phyloP scores from a whole-genome alignment of 2,329 filamentous ascomycete species.

The Xylariomycetidae sp. region DNA sequence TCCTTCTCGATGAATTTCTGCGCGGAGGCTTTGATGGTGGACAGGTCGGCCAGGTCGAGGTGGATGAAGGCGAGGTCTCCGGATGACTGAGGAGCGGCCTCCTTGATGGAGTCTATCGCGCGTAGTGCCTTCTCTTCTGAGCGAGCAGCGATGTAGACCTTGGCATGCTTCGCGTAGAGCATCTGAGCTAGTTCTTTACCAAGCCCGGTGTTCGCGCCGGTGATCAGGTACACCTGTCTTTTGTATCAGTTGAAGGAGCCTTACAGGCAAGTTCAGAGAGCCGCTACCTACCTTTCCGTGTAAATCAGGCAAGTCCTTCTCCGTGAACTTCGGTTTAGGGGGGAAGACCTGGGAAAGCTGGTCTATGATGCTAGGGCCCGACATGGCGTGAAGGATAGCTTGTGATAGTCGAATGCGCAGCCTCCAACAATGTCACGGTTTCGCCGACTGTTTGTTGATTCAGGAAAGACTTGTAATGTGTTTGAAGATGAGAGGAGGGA shows the following conservation, averaged over 20 bases:
- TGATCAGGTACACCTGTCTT: constrained; percentile 21
- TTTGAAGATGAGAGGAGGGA: too few relatives aligned
- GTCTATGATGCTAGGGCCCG: too few relatives aligned
- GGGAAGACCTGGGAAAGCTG: too few relatives aligned
- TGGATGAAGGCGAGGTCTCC: neutral
- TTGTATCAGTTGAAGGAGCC: too few relatives aligned
- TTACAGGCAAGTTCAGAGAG: too few relatives aligned
- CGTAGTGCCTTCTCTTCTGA: neutral
- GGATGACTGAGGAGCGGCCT: neutral
- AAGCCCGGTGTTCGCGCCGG: constrained; percentile 21
- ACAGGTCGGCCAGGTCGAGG: neutral
- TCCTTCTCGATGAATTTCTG: neutral
- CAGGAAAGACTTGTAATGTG: too few relatives aligned
- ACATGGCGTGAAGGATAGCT: too few relatives aligned
- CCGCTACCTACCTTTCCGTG: too few relatives aligned
- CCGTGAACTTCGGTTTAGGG: constrained; percentile 11
- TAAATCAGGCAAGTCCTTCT: constrained; percentile 13
- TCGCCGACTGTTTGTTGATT: too few relatives aligned
- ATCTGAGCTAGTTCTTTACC: constrained; percentile 17
- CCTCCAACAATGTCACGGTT: too few relatives aligned
- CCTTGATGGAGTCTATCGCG: neutral
- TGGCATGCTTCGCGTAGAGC: constrained; percentile 20
- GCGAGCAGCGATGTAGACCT: constrained; percentile 15
- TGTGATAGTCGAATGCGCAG: too few relatives aligned
- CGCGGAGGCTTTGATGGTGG: neutral